These are phyloP conservation scores for Ceratonia siliqua DNA, from an alignment of 306 rosid genomes.

Conservation along the genomic window DNA sequence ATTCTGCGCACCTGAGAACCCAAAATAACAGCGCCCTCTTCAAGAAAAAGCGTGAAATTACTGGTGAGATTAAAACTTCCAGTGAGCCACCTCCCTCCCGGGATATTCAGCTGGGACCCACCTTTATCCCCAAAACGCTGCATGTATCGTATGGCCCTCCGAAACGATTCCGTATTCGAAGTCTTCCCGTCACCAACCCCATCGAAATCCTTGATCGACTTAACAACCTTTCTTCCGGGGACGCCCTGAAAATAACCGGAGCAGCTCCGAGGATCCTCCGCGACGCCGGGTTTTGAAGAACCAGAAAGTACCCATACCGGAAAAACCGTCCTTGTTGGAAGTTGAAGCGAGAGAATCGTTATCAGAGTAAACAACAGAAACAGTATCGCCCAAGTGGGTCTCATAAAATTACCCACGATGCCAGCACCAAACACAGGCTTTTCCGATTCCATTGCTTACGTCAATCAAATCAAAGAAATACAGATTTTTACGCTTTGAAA, in stretches of 20 bases:
- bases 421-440: constrained; percentile 32
- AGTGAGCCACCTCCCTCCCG: constrained; percentile 73
- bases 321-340: constrained; percentile 42
- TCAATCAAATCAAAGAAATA: not conserved
- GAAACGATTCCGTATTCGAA: constrained; percentile 74
- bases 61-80: constrained; percentile 90
- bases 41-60: constrained; percentile 86
- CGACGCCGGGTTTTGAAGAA: not conserved
- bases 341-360: constrained; percentile 54
- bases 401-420: constrained; percentile 14
- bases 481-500: no score
- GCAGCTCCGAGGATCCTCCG: constrained; percentile 43
- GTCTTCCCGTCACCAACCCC: constrained; percentile 82
- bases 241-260: constrained; percentile 40
- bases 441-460: constrained; percentile 54
- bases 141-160: constrained; percentile 64
- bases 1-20: constrained; percentile 68
- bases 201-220: constrained; percentile 75
- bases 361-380: constrained; percentile 55
- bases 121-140: constrained; percentile 53
- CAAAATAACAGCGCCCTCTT: constrained; percentile 64
- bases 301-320: constrained; percentile 34
- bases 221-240: constrained; percentile 41
- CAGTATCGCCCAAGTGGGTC: constrained; percentile 49
- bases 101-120: constrained; percentile 82